Conservation (phyloP, 495 filamentous ascomycete genomes). For the Penicillium antarcticum region DNA sequence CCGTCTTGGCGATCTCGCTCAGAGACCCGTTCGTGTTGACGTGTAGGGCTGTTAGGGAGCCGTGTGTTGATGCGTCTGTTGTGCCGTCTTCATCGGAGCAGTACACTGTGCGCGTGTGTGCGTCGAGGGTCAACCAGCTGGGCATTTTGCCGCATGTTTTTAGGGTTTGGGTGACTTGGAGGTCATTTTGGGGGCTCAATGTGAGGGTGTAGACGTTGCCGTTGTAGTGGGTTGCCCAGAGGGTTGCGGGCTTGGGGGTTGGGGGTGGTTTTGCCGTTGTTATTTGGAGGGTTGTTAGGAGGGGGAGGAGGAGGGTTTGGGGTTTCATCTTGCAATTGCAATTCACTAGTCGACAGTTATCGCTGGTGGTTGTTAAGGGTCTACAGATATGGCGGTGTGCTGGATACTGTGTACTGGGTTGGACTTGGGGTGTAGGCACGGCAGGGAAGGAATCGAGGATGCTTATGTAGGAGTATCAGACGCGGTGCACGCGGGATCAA, state of each 20-base stretch:
- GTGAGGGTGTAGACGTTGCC: conserved; percentile 55
- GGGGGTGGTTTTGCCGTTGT: no score
- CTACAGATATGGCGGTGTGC: not conserved
- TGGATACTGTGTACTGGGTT: not conserved
- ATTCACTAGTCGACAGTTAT: not conserved
- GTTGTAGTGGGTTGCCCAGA: conserved; percentile 62
- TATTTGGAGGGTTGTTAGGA: not conserved
- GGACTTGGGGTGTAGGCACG: not conserved
- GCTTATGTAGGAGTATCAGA: not conserved
- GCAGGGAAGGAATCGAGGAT: not conserved
- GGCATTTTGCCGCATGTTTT: conserved; percentile 51
- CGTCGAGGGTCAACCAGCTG: conserved; percentile 61
- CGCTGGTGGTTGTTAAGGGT: no score
- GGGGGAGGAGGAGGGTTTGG: not conserved
- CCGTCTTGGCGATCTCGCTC: conserved; percentile 21
- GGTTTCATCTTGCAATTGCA: conserved; percentile 1
- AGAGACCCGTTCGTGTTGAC: conserved; percentile 22
- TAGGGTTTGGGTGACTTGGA: conserved; percentile 35
- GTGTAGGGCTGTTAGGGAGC: conserved; percentile 27
- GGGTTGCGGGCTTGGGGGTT: conserved; percentile 6
- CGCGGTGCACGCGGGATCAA: not conserved
- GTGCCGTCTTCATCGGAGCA: conserved; percentile 61
- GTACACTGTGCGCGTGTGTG: conserved; percentile 48
- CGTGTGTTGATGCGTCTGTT: conserved; percentile 20
- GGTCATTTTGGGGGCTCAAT: conserved; percentile 31